Conservation (phyloP, 495 filamentous ascomycete genomes). For the Collariella sp. region DNA sequence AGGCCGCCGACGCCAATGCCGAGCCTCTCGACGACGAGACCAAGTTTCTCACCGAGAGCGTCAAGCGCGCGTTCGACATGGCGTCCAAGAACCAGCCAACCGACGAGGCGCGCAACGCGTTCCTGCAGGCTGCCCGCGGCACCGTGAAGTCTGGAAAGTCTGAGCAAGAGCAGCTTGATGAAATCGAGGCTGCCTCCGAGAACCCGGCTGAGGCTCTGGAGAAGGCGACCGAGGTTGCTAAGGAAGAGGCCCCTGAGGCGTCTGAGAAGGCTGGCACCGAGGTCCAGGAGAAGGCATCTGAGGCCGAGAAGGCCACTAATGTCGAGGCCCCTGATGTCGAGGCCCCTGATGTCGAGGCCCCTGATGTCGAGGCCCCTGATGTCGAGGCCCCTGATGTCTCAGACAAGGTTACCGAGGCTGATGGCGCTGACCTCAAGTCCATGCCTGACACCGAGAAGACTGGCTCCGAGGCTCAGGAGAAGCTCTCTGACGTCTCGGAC, state of each 20-base stretch:
- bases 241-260: no score
- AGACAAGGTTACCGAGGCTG: not conserved
- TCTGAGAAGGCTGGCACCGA: no score
- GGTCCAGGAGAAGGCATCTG: not conserved
- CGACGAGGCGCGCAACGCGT: conserved; percentile 16
- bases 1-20: conserved; percentile 4
- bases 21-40: not conserved
- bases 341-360: no score
- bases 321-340: no score
- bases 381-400: no score
- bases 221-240: no score
- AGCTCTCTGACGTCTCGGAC: not conserved
- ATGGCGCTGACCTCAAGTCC: no score
- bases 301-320: not conserved
- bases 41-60: conserved; percentile 18
- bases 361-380: no score
- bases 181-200: no score
- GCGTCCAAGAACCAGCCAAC: conserved; percentile 24
- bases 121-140: conserved; percentile 18
- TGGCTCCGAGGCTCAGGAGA: not conserved
- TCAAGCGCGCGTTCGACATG: conserved; percentile 23
- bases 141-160: no score
- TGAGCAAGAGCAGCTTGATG: no score
- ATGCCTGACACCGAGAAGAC: not conserved
- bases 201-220: no score